These are phyloP conservation scores for Suillus bovinus DNA, from an alignment of 768 basidiomycete genomes.

Conservation along the genomic window DNA sequence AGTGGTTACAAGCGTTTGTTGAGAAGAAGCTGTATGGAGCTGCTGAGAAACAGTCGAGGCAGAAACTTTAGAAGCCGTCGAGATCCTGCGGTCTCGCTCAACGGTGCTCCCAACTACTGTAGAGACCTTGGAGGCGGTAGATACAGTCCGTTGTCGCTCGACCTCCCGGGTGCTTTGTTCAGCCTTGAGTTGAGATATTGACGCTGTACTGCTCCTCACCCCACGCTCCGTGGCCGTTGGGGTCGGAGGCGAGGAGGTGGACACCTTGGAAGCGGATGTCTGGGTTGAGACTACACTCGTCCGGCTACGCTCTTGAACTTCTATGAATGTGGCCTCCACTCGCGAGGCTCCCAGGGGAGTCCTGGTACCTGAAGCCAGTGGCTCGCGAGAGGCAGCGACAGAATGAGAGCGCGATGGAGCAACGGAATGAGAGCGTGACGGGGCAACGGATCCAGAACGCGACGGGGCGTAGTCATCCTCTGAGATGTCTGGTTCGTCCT, in stretches of 20 bases:
- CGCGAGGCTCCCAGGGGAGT: slow-evolving; percentile 32
- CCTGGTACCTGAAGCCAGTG: slow-evolving; percentile 30
- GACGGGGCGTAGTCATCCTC: slow-evolving; percentile 57
- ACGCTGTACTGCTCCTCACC: not conserved
- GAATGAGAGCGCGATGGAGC: slow-evolving; percentile 47
- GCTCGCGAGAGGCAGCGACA: slow-evolving; percentile 51
- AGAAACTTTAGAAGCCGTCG: slow-evolving; percentile 41
- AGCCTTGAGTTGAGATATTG: slow-evolving; percentile 10
- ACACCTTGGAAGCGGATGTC: slow-evolving; percentile 19
- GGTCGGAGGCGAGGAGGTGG: slow-evolving; percentile 15
- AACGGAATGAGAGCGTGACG: slow-evolving; percentile 45
- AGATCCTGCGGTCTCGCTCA: slow-evolving; percentile 29
- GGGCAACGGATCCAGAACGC: slow-evolving; percentile 32
- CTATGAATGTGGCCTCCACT: slow-evolving; percentile 29
- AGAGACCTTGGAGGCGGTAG: slow-evolving; percentile 28
- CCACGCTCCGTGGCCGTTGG: slow-evolving; percentile 7
- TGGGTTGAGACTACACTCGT: slow-evolving; percentile 22
- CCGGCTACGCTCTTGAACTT: slow-evolving; percentile 30
- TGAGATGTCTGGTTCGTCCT: slow-evolving; percentile 66
- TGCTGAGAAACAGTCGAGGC: slow-evolving; percentile 29
- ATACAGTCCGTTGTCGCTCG: slow-evolving; percentile 25
- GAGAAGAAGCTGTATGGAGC: not conserved
- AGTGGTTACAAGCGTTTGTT: slow-evolving; percentile 18
- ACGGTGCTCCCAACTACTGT: slow-evolving; percentile 18
- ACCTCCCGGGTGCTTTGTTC: slow-evolving; percentile 25